Conservation (phyloP, 257 asterid species). For the Scutellaria barbata region DNA sequence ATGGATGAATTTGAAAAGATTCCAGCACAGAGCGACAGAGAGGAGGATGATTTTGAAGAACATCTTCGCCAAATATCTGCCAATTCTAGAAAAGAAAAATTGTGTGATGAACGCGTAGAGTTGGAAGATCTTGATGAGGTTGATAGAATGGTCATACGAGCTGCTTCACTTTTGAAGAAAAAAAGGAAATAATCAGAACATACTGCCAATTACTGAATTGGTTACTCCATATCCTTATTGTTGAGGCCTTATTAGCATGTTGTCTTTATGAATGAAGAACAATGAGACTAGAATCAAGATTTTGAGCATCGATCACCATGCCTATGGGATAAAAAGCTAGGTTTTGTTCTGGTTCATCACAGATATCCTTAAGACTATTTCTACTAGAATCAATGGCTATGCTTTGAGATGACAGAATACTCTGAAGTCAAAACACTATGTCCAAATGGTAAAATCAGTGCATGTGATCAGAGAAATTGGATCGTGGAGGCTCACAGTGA, state of each 20-base stretch:
- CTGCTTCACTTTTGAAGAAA: conserved; percentile 88
- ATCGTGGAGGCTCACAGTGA: not conserved
- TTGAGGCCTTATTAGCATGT: not conserved
- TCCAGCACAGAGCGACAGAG: conserved; percentile 46
- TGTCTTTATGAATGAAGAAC: not conserved
- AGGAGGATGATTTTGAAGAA: conserved; percentile 65
- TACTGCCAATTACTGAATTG: not conserved
- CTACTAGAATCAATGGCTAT: too few species aligned
- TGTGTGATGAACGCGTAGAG: conserved; percentile 41
- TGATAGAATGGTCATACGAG: conserved; percentile 73
- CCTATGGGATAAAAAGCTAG: too few species aligned
- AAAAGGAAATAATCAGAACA: conserved; percentile 46
- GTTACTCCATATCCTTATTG: not conserved
- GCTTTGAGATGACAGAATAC: too few species aligned
- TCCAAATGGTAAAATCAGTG: not conserved
- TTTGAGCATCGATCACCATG: not conserved
- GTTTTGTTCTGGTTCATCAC: too few species aligned
- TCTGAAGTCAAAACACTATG: not conserved
- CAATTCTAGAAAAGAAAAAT: conserved; percentile 59
- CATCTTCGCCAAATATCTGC: conserved; percentile 70
- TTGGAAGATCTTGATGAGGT: conserved; percentile 76
- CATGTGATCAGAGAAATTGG: not conserved
- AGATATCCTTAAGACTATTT: too few species aligned
- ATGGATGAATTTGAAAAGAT: conserved; percentile 80
- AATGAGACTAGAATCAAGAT: not conserved